Conservation (phyloP, 2,329 filamentous ascomycete species). For the Diaporthe sp. region DNA sequence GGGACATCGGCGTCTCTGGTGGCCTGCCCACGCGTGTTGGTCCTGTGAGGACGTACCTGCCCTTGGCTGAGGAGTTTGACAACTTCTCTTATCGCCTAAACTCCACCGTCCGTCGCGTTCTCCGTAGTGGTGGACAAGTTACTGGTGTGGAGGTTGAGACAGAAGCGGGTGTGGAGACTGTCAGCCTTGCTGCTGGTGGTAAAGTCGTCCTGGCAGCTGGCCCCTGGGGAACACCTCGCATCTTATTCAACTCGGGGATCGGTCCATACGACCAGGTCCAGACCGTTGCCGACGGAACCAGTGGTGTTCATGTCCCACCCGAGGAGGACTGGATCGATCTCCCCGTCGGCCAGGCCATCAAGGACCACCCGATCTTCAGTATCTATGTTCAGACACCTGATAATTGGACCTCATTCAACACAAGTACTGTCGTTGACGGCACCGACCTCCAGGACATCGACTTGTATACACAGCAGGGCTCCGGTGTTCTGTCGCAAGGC, state of each 20-base stretch:
- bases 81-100: conserved; percentile 44
- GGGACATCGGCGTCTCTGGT: conserved; percentile 31
- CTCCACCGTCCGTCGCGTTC: conserved; percentile 43
- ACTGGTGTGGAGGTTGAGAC: conserved; percentile 21
- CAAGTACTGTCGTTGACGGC: conserved; percentile 5
- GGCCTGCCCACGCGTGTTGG: conserved; percentile 36
- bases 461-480: conserved; percentile 49
- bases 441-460: conserved; percentile 44
- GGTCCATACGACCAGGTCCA: conserved; percentile 39
- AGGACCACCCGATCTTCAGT: conserved; percentile 43
- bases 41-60: conserved; percentile 43
- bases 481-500: conserved; percentile 58
- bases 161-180: conserved; percentile 2
- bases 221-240: conserved; percentile 40
- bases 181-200: conserved; percentile 38
- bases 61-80: conserved; percentile 40
- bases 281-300: conserved; percentile 34
- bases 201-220: conserved; percentile 44
- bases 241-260: conserved; percentile 35
- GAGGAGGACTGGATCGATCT: conserved; percentile 44
- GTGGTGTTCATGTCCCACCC: conserved; percentile 37
- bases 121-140: conserved; percentile 39
- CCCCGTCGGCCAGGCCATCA: conserved; percentile 41
- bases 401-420: conserved; percentile 26
- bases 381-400: conserved; percentile 39